Conservation (phyloP, 495 filamentous ascomycete genomes). For the Zalerion maritima region DNA sequence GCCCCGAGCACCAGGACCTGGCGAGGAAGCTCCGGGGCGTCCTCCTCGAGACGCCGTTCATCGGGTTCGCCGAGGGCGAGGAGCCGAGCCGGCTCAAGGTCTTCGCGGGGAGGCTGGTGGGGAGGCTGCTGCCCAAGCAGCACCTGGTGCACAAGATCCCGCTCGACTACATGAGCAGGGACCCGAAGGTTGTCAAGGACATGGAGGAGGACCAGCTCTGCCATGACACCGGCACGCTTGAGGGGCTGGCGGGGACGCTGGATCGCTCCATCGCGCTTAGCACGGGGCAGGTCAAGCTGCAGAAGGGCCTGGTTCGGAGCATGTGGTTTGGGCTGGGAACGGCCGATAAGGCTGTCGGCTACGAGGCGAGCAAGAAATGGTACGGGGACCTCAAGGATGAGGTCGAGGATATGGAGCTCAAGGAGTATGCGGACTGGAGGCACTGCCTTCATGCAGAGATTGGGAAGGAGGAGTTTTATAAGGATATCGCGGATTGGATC, state of each 20-base stretch:
- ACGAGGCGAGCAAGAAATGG: constrained; percentile 43
- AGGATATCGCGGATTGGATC: constrained; percentile 66
- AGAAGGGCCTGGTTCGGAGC: constrained; percentile 19
- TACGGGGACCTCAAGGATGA: constrained; percentile 32
- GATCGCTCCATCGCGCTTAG: constrained; percentile 44
- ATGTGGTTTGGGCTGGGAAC: constrained; percentile 57
- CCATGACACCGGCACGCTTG: constrained; percentile 68
- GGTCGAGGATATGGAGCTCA: constrained; percentile 52
- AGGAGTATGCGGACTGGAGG: constrained; percentile 60
- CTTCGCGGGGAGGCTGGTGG: constrained; percentile 46
- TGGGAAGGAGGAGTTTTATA: constrained; percentile 44
- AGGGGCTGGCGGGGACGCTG: constrained; percentile 59
- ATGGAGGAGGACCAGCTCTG: constrained; percentile 48
- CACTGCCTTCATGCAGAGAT: constrained; percentile 65
- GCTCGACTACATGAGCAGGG: constrained; percentile 42
- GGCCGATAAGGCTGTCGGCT: constrained; percentile 50
- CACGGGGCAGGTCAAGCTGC: constrained; percentile 24
- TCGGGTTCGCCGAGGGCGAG: constrained; percentile 48
- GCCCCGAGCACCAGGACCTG: constrained; percentile 26
- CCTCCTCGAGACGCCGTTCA: constrained; percentile 52
- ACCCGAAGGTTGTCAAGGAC: constrained; percentile 39
- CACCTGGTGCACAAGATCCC: constrained; percentile 46
- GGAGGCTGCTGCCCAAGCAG: constrained; percentile 43
- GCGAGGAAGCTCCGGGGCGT: constrained; percentile 44
- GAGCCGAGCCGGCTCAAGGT: constrained; percentile 44